These are phyloP conservation scores for Magnolia changhungtana DNA, from an alignment of 164 flowering plant species.

Conservation along the genomic window DNA sequence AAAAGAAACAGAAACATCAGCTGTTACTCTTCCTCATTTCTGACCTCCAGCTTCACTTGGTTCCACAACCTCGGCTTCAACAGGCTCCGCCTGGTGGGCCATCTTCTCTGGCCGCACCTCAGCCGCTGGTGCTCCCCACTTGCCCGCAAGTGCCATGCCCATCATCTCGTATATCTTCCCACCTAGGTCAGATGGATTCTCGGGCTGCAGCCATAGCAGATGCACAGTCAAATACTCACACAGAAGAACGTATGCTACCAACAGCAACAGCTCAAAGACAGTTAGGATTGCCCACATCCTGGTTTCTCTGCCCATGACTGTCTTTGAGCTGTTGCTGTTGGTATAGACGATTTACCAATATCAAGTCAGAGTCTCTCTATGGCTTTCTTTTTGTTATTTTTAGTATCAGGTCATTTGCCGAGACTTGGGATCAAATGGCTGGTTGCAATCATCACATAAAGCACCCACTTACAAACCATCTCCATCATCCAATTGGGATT, in stretches of 20 bases:
- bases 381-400: too few relatives aligned
- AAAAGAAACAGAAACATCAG: neutral
- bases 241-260: neutral
- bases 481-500: too few relatives aligned
- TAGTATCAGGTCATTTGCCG: too few relatives aligned
- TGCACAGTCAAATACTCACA: neutral
- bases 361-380: too few relatives aligned
- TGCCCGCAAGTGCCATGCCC: constrained; percentile 68
- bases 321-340: too few relatives aligned
- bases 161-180: constrained; percentile 99
- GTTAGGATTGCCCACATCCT: too few relatives aligned
- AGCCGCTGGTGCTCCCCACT: constrained; percentile 46
- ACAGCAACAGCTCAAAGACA: neutral
- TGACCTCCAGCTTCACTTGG: constrained; percentile 53
- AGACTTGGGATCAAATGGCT: too few relatives aligned
- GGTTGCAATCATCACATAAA: too few relatives aligned
- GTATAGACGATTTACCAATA: neutral
- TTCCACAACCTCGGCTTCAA: constrained; percentile 83
- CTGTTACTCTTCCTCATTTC: constrained; percentile 32
- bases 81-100: constrained; percentile 20
- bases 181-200: constrained; percentile 89
- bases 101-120: constrained; percentile 24
- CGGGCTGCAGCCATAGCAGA: constrained; percentile 58
- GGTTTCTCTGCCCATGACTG: too few relatives aligned
- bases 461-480: too few relatives aligned